Evolutionary conservation across 768 basidiomycete species (phyloP).

Genomic region (Naganishia vaughanmartiniae): DNA sequence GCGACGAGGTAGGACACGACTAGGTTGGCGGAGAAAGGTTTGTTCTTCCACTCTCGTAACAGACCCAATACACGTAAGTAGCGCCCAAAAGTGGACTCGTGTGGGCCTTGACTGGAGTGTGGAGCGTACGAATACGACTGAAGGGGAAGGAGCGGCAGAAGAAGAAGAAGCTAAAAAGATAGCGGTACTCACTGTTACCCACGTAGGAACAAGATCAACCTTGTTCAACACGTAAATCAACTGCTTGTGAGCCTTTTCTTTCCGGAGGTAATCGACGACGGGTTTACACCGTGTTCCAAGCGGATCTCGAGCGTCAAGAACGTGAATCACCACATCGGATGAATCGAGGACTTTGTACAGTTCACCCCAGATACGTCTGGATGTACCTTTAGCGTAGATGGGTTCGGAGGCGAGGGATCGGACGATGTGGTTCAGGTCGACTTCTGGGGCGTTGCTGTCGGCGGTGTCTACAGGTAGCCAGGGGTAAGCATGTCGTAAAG

Average conservation of each 20-base stretch:
- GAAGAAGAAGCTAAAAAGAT: constrained; percentile 18
- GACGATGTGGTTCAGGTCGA: constrained; percentile 40
- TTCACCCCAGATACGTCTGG: constrained; percentile 92
- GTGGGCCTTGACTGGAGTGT: constrained; percentile 57
- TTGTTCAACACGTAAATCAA: constrained; percentile 96
- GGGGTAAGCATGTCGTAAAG: neutral
- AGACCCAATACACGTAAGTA: constrained; percentile 48
- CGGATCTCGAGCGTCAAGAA: constrained; percentile 93
- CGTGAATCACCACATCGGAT: constrained; percentile 90
- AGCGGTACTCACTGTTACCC: constrained; percentile 81
- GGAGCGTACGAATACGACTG: constrained; percentile 37
- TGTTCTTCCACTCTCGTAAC: constrained; percentile 60
- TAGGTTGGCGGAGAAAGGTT: constrained; percentile 47
- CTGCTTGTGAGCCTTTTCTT: constrained; percentile 97
- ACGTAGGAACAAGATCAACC: constrained; percentile 95
- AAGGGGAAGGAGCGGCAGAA: constrained; percentile 24
- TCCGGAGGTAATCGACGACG: constrained; percentile 84
- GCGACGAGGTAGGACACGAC: constrained; percentile 34
- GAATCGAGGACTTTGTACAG: constrained; percentile 99
- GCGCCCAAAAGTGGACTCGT: constrained; percentile 34
- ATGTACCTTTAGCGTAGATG: constrained; percentile 92
- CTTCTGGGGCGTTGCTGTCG: neutral
- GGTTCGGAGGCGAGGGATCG: constrained; percentile 65
- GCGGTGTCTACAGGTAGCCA: neutral
- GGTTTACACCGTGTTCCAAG: constrained; percentile 92